These are phyloP conservation scores for Scutellaria baicalensis DNA, from an alignment of 257 asterid species.

Conservation along the genomic window DNA sequence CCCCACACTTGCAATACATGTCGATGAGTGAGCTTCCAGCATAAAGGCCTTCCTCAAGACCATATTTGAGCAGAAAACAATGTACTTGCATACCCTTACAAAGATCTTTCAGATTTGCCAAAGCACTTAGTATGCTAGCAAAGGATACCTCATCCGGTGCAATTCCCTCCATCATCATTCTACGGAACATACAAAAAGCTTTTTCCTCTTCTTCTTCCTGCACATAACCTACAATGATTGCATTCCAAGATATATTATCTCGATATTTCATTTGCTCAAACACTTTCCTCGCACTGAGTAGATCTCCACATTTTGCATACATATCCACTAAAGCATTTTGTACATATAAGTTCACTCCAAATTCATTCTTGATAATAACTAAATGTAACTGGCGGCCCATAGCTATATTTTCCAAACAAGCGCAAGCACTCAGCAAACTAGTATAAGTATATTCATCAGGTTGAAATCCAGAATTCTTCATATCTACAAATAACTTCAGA, in stretches of 20 bases:
- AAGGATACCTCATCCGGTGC: slow-evolving; percentile 82
- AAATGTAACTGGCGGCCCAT: slow-evolving; percentile 71
- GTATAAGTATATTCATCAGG: slow-evolving; percentile 84
- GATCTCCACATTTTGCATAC: slow-evolving; percentile 80
- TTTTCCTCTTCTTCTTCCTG: slow-evolving; percentile 60
- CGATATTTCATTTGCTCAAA: slow-evolving; percentile 49
- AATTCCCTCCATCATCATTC: slow-evolving; percentile 49
- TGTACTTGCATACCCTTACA: slow-evolving; percentile 66
- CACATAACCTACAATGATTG: slow-evolving; percentile 74
- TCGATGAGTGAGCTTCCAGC: slow-evolving; percentile 84
- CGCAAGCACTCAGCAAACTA: slow-evolving; percentile 81
- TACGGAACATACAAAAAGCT: slow-evolving; percentile 56
- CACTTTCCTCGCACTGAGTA: slow-evolving; percentile 46
- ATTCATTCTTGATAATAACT: slow-evolving; percentile 48
- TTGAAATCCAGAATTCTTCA: slow-evolving; percentile 44
- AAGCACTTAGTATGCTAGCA: slow-evolving; percentile 76
- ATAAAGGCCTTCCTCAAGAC: slow-evolving; percentile 59
- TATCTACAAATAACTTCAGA: slow-evolving; percentile 40
- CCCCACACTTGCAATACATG: slow-evolving; percentile 85
- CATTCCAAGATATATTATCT: slow-evolving; percentile 89
- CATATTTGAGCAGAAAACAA: slow-evolving; percentile 56
- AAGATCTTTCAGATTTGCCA: slow-evolving; percentile 47
- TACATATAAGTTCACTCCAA: slow-evolving; percentile 52
- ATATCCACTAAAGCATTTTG: slow-evolving; percentile 85
- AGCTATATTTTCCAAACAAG: slow-evolving; percentile 43